Evolutionary conservation across 768 basidiomycete genomes (phyloP).

Genomic region (Amanita thiersii): DNA sequence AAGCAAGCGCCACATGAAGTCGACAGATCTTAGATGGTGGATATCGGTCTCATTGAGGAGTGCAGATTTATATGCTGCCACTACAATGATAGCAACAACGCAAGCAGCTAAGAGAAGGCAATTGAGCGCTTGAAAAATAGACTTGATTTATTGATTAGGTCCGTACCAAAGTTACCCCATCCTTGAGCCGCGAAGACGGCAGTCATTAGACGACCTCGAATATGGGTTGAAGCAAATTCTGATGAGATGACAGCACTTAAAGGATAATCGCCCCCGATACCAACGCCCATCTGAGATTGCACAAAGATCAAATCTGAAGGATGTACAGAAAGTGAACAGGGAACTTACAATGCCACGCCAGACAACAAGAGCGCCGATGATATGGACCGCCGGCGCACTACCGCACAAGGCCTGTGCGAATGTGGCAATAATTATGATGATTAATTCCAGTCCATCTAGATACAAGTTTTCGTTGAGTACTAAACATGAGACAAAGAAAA

Average conservation of each 20-base stretch:
- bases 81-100: constrained; percentile 56
- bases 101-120: constrained; percentile 40
- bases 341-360: constrained; percentile 68
- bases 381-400: constrained; percentile 52
- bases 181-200: constrained; percentile 84
- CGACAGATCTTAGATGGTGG: constrained; percentile 43
- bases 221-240: constrained; percentile 75
- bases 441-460: constrained; percentile 67
- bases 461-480: background rate
- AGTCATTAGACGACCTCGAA: constrained; percentile 82
- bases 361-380: constrained; percentile 70
- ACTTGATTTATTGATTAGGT: background rate
- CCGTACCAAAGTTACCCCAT: constrained; percentile 75
- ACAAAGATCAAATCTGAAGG: constrained; percentile 2
- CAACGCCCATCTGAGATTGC: constrained; percentile 57
- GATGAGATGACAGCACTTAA: constrained; percentile 80
- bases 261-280: constrained; percentile 89
- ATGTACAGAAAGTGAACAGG: background rate
- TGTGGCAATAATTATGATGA: constrained; percentile 75
- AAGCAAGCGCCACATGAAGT: constrained; percentile 79
- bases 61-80: constrained; percentile 57
- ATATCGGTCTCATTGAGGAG: constrained; percentile 35
- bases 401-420: constrained; percentile 78
- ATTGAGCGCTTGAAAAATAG: background rate
- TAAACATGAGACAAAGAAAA: background rate